Percentiles rank a stretch among this genome's conserved stretches.
These are phyloP conservation scores for Rhynchospora pubera DNA, from an alignment of 176 grass and related monocot genomes.

Conservation along the genomic window DNA sequence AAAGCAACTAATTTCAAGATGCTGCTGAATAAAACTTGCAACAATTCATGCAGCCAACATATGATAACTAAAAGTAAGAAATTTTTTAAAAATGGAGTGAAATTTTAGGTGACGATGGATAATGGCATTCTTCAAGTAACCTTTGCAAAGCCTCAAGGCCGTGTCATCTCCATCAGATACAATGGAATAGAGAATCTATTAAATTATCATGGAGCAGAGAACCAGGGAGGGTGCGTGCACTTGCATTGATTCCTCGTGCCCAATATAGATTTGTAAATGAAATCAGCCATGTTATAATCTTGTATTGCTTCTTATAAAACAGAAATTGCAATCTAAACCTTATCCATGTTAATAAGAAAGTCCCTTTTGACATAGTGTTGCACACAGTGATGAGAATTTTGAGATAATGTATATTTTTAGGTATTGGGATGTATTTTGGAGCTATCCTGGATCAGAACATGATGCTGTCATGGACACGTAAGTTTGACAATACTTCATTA, in stretches of 20 bases:
- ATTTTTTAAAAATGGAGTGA: background rate
- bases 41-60: background rate
- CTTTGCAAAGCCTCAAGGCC: slow-evolving; percentile 42
- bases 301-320: background rate
- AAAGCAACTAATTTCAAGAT: background rate
- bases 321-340: background rate
- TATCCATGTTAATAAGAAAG: background rate
- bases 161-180: slow-evolving; percentile 46
- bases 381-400: background rate
- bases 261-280: background rate
- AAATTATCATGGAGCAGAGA: background rate
- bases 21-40: background rate
- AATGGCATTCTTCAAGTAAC: slow-evolving; percentile 66
- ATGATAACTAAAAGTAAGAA: background rate
- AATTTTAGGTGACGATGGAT: slow-evolving; percentile 50
- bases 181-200: slow-evolving; percentile 44
- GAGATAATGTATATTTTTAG: slow-evolving; percentile 25
- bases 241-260: background rate
- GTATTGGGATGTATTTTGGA: slow-evolving; percentile 67
- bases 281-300: background rate
- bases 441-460: slow-evolving; percentile 20
- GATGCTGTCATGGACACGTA: slow-evolving; percentile 34
- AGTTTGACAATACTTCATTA: background rate
- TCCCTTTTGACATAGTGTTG: background rate
- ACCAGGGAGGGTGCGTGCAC: slow-evolving; percentile 31